Evolutionary conservation across 225 moss, liverwort and hornwort genomes (phyloP), one percentile per base, ranked within the genome.

Genomic region (Neckera pumila): DNA sequence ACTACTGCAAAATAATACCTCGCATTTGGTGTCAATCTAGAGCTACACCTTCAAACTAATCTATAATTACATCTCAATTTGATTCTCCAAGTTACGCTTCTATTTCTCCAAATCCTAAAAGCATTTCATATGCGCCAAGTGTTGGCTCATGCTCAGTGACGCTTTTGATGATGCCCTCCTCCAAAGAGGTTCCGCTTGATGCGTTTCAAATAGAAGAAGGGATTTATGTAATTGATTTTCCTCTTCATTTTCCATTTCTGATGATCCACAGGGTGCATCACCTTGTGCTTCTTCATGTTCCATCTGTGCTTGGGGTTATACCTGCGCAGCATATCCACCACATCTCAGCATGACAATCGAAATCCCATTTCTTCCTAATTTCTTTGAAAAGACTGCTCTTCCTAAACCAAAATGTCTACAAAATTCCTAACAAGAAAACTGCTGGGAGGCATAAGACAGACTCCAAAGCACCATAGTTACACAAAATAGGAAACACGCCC

Each of bases 241-340:
- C 86, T 84, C 90, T 77, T 92, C 34, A 92, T 1, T 79, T 92
- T 93, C 87, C 78, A 56, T 88, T 93, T 93, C 90, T 93, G 93
- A 49, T 93, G 89, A 62, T 93, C 93, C 64, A 93, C n/a, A 2
- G 91, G 93, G 57, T 93, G 93, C 86, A 89, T 73, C 86, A 93
- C 92, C 92, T 92, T 92, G 77, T 17, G 90, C 93, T 92, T 92
- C 91, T 93, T 92, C 92, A 86, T 86, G 82, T 93, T 91, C 60
- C 89, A 93, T 84, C 91, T 90, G 78, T 89, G 19, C 86, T 86
- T 93, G 47, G 93, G 93, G 17, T 93, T 93, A 63, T 93, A 93
- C 78, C 92, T 93, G 89, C 89, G 89, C 89, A 88, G 31, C 42
- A 25, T 12, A 40, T 18, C 78, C 64, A 86, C 84, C 38, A 42